A percentile compares a stretch with the other conserved stretches of the same genome.
Conservation (phyloP, 2,329 filamentous ascomycete genomes). For the Xylaria sp. region DNA sequence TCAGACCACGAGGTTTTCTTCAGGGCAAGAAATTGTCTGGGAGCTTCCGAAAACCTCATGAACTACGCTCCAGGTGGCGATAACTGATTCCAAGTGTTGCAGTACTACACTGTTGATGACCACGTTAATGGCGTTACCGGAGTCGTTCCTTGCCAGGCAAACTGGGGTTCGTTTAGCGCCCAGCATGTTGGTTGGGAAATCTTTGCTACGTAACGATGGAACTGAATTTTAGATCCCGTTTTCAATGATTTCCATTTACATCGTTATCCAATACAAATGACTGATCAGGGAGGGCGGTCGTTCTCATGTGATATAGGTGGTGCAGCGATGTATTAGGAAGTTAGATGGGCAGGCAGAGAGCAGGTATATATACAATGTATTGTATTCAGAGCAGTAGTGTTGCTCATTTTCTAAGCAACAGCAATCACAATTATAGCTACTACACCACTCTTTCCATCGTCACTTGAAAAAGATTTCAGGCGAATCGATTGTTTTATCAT, state of each 20-base stretch:
- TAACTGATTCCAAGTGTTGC: no score
- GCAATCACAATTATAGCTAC: background rate
- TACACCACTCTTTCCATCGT: no score
- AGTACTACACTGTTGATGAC: background rate
- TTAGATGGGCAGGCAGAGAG: background rate
- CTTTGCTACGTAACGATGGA: background rate
- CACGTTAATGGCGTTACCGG: background rate
- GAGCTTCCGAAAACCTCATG: no score
- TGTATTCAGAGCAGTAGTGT: background rate
- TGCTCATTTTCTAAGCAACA: background rate
- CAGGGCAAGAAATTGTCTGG: no score
- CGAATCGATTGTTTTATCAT: no score
- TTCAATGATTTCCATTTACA: background rate
- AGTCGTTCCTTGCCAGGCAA: background rate
- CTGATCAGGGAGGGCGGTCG: background rate
- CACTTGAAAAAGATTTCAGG: no score
- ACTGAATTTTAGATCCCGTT: background rate
- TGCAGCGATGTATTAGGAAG: background rate
- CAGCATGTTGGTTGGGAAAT: background rate
- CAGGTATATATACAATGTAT: background rate
- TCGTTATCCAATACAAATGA: background rate
- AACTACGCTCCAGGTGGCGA: no score
- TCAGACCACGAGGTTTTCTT: no score
- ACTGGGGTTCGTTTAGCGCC: background rate
- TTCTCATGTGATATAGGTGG: no score